phyloP scores from a whole-genome alignment of 2,329 filamentous ascomycete genomes.

The Zymoseptoria pseudotritici region DNA sequence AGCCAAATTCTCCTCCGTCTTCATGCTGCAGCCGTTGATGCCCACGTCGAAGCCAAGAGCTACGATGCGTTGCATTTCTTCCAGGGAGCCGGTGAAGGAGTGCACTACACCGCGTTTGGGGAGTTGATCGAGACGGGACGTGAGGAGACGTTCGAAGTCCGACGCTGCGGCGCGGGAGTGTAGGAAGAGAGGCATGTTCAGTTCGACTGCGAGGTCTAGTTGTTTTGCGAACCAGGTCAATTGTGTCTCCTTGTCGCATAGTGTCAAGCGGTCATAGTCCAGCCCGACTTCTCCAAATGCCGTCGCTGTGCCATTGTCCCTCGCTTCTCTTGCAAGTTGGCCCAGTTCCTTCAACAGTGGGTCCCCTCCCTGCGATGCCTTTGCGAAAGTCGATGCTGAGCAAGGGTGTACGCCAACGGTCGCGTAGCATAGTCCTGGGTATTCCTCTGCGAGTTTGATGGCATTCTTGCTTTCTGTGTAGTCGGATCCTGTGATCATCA shows the following conservation, averaged over 20 bases:
- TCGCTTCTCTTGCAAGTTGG: constrained; percentile 54
- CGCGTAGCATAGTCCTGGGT: constrained; percentile 74
- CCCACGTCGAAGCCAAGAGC: constrained; percentile 79
- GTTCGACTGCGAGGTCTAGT: constrained; percentile 65
- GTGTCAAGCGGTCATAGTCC: constrained; percentile 86
- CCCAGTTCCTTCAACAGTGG: constrained; percentile 53
- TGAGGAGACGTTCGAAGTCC: constrained; percentile 72
- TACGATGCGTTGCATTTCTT: constrained; percentile 76
- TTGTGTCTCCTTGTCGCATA: constrained; percentile 71
- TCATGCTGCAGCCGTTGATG: constrained; percentile 95
- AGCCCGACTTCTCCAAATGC: constrained; percentile 94
- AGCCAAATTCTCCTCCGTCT: constrained; percentile 81
- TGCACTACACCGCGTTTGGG: constrained; percentile 75
- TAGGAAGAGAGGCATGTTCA: constrained; percentile 81
- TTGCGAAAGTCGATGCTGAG: constrained; percentile 69
- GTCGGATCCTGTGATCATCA: constrained; percentile 91
- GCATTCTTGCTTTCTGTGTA: constrained; percentile 70
- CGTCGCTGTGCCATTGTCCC: constrained; percentile 52
- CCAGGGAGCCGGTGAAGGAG: constrained; percentile 82
- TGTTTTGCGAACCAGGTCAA: constrained; percentile 79
- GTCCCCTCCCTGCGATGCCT: constrained; percentile 51
- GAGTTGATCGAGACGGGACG: constrained; percentile 46
- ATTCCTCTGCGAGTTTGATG: constrained; percentile 62
- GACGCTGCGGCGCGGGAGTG: constrained; percentile 81
- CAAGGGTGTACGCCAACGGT: constrained; percentile 95